These are phyloP conservation scores for Aspergillus fijiensis DNA, from an alignment of 2,329 filamentous ascomycete species.

Conservation along the genomic window DNA sequence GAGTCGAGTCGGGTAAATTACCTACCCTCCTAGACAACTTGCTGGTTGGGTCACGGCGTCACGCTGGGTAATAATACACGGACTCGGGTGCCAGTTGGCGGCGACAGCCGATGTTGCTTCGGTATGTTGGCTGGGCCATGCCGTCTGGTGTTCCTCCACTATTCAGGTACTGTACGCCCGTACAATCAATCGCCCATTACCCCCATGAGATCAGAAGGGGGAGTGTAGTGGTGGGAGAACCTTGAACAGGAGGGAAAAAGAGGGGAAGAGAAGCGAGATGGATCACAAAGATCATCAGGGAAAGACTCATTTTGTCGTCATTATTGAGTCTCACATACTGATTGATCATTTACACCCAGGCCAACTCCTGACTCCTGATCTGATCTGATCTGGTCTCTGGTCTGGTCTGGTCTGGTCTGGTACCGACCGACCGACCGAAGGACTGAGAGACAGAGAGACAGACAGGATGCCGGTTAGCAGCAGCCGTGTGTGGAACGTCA, in stretches of 20 bases:
- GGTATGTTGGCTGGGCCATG: neutral
- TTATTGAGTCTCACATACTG: neutral
- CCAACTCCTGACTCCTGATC: neutral
- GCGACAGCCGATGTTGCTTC: neutral
- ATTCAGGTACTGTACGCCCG: neutral
- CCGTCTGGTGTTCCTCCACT: neutral
- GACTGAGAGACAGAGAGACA: neutral
- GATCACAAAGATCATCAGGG: neutral
- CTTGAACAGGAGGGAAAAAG: no score
- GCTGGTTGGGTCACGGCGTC: neutral
- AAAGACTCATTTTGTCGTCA: neutral
- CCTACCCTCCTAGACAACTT: neutral
- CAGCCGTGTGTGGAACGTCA: conserved; percentile 24
- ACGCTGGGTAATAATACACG: neutral
- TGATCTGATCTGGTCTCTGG: neutral
- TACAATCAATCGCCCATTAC: no score
- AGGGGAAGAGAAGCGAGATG: neutral
- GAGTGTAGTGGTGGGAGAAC: no score
- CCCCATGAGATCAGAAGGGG: no score
- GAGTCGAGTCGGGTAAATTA: conserved; percentile 18
- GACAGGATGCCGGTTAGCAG: conserved; percentile 23
- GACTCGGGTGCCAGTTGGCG: neutral
- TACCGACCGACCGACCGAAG: conserved; percentile 17
- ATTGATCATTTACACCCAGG: no score
- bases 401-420: neutral